Base-by-base conservation (phyloP, 768 basidiomycete species). In the Hygrophorus pudorinus region DNA sequence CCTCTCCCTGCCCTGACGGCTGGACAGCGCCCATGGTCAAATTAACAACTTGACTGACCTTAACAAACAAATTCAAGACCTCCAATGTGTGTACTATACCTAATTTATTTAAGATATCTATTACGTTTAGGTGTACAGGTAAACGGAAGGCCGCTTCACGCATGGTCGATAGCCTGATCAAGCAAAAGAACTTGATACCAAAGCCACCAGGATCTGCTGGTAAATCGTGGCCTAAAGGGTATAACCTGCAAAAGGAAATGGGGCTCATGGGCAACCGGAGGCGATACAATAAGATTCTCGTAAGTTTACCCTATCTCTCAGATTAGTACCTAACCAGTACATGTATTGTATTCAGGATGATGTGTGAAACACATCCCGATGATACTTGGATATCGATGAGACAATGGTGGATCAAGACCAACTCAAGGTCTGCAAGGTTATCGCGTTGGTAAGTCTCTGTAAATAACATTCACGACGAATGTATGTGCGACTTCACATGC, bases 161-260 rank as follows among this genome's bases (percentile, higher is more conserved):
- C 12, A 12, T 12, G 32, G 16, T 32, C 17, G 9, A 18, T 8
- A 35, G 24, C 7, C 42, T 13, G 12, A 35, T 5, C n/a, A 17
- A 42, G 18, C 9, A 32, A 33, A 32, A 12, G 10, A 32, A 21
- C 6, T 7, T 42, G 4, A 42, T 35, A 11, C 29, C 29, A 30
- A 42, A 35, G 12, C 42, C 42, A 11, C 4, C 4, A 4, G 42
- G 42, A 20, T 33, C 42, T 9, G 30, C 33, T 18, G 42, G 42
- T 7, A 33, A 21, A 34, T 20, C n/a, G 13, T 32, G 31, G 4
- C 42, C 42, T 12, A 32, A 42, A 24, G 30, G 42, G 33, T 42
- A 33, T 21, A 42, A 42, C 31, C 31, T 42, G 32, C 30, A 42
- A 34, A 18, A 33, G 18, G 42, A 5, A 10, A 42, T 42, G 31